Conservation (phyloP, 1,139 yeast species). For the Diutina ranongensis region DNA sequence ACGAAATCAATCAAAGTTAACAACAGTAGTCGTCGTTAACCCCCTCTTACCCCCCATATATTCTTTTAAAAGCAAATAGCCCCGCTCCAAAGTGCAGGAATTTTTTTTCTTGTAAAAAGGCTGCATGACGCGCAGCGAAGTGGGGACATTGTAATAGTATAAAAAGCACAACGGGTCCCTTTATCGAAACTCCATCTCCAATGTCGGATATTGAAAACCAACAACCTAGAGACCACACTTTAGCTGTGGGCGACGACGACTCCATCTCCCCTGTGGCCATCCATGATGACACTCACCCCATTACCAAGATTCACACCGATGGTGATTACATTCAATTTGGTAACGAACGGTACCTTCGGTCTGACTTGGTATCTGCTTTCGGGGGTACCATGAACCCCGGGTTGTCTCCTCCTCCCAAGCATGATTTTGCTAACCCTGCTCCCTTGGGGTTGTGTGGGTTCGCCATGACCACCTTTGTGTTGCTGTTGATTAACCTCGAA, state of each 20-base stretch:
- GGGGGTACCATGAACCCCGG: conserved; percentile 70
- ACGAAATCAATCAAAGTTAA: no score
- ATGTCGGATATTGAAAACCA: conserved; percentile 6
- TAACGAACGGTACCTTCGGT: conserved; percentile 50
- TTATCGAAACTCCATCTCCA: background rate
- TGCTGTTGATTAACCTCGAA: conserved; percentile 42
- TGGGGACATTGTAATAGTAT: background rate
- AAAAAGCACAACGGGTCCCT: background rate
- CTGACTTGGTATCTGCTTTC: conserved; percentile 55
- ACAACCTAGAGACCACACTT: conserved; percentile 6
- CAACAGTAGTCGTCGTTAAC: no score
- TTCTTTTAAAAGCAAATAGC: background rate
- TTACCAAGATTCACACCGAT: conserved; percentile 18
- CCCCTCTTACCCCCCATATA: background rate
- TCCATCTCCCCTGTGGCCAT: background rate
- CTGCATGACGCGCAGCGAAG: background rate
- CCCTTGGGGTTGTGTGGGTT: conserved; percentile 80
- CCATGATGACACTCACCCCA: conserved; percentile 1
- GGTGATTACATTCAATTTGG: conserved; percentile 66
- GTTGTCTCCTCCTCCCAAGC: conserved; percentile 48
- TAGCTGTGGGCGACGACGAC: conserved; percentile 1
- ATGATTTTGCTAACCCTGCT: conserved; percentile 78
- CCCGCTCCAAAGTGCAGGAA: background rate
- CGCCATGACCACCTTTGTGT: conserved; percentile 75
- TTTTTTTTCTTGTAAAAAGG: background rate